Percentiles rank a stretch among this genome's conserved stretches.
phyloP scores from a whole-genome alignment of 2,329 filamentous ascomycete species.

The Esteya vermicola region DNA sequence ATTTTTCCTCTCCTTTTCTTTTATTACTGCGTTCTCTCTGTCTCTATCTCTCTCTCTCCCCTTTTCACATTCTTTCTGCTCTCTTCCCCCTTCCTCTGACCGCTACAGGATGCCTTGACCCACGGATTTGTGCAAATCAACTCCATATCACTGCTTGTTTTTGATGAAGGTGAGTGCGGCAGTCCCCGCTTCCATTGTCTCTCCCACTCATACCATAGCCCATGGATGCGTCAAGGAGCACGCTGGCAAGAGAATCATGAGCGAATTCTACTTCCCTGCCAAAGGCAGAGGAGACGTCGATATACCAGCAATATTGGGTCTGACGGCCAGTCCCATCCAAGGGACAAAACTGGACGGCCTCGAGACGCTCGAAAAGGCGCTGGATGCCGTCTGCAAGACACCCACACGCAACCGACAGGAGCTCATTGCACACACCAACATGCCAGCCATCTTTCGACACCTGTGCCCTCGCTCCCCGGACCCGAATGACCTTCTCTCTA shows the following conservation, averaged over 20 bases:
- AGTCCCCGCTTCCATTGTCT: neutral
- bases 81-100: too few species aligned
- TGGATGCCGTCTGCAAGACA: slow-evolving; percentile 55
- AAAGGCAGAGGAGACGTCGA: slow-evolving; percentile 19
- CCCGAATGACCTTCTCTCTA: too few species aligned
- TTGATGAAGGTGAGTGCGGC: slow-evolving; percentile 58
- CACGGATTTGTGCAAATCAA: slow-evolving; percentile 60
- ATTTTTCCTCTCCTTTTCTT: neutral
- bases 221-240: slow-evolving; percentile 58
- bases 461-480: too few species aligned
- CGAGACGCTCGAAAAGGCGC: slow-evolving; percentile 48
- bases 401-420: slow-evolving; percentile 57
- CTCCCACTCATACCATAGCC: slow-evolving; percentile 29
- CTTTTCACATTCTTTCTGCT: too few species aligned
- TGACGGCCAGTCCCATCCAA: slow-evolving; percentile 69
- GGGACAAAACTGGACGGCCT: slow-evolving; percentile 41
- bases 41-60: too few species aligned
- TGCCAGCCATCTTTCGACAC: slow-evolving; percentile 37
- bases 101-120: slow-evolving; percentile 45
- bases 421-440: slow-evolving; percentile 52
- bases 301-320: slow-evolving; percentile 57
- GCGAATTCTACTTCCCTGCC: slow-evolving; percentile 49
- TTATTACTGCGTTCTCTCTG: too few species aligned
- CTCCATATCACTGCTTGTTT: slow-evolving; percentile 53
- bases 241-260: slow-evolving; percentile 59